Percentiles rank a stretch among this genome's conserved stretches.
phyloP scores from a whole-genome alignment of 1,284 basidiomycete genomes.

The Taiwanofungus camphoratus region DNA sequence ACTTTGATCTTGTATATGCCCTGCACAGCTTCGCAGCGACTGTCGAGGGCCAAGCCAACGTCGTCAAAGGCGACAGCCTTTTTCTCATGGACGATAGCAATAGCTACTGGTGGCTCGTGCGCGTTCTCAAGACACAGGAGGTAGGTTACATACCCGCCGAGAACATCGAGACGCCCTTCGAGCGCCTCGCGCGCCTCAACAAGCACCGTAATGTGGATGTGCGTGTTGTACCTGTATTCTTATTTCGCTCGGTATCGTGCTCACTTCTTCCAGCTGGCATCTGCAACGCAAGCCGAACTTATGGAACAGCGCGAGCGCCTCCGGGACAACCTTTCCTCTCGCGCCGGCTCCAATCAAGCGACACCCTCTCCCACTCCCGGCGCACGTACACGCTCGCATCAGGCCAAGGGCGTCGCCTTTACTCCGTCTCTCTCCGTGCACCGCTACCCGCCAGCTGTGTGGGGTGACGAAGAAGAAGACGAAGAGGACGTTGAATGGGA shows the following conservation, averaged over 20 bases:
- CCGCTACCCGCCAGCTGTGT: slow-evolving; percentile 74
- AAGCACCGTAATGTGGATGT: slow-evolving; percentile 98
- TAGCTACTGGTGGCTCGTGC: slow-evolving; percentile 97
- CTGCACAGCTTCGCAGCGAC: slow-evolving; percentile 93
- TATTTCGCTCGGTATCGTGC: slow-evolving; percentile 2
- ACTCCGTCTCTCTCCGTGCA: slow-evolving; percentile 53
- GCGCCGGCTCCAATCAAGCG: slow-evolving; percentile 36
- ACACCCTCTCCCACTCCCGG: slow-evolving; percentile 44
- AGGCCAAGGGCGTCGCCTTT: slow-evolving; percentile 48
- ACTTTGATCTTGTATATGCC: slow-evolving; percentile 87
- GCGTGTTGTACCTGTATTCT: slow-evolving; percentile 29
- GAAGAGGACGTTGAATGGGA: slow-evolving; percentile 72
- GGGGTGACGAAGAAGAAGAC: slow-evolving; percentile 78
- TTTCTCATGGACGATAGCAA: slow-evolving; percentile 95
- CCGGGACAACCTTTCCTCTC: slow-evolving; percentile 45
- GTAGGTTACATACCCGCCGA: slow-evolving; percentile 99
- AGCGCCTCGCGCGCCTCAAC: slow-evolving; percentile 91
- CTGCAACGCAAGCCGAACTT: slow-evolving; percentile 65
- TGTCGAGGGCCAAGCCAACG: slow-evolving; percentile 93
- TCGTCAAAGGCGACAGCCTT: slow-evolving; percentile 92
- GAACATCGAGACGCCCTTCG: slow-evolving; percentile 98
- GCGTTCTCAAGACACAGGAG: slow-evolving; percentile 95
- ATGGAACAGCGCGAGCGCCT: slow-evolving; percentile 45
- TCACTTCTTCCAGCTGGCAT: slow-evolving; percentile 49
- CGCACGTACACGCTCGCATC: slow-evolving; percentile 18